Conservation (phyloP, 2,329 filamentous ascomycete species). For the Davidsoniella virescens region DNA sequence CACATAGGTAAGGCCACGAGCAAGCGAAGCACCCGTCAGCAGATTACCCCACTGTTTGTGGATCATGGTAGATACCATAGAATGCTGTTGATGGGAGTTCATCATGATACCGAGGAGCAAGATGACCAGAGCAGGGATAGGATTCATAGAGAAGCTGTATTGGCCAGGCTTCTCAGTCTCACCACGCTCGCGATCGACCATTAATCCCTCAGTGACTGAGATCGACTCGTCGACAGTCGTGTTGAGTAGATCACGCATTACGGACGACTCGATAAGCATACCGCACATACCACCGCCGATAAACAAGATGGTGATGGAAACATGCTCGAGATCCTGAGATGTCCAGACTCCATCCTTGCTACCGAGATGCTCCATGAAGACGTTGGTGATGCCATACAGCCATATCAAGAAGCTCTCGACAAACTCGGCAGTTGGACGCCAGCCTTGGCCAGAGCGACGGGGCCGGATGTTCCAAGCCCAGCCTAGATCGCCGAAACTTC, state of each 20-base stretch:
- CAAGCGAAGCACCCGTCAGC: conserved; percentile 63
- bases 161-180: conserved; percentile 38
- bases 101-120: conserved; percentile 85
- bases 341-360: conserved; percentile 56
- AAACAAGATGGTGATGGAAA: conserved; percentile 86
- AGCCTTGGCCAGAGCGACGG: conserved; percentile 34
- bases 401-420: conserved; percentile 82
- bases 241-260: conserved; percentile 52
- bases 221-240: conserved; percentile 26
- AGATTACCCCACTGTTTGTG: conserved; percentile 89
- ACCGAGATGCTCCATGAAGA: conserved; percentile 80
- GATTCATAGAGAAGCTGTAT: conserved; percentile 68
- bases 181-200: conserved; percentile 13
- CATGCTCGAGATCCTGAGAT: conserved; percentile 71
- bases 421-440: conserved; percentile 72
- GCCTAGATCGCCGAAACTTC: conserved; percentile 75
- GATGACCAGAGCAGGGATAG: conserved; percentile 74
- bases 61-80: conserved; percentile 77
- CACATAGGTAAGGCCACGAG: conserved; percentile 65
- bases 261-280: conserved; percentile 67
- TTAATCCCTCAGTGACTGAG: conserved; percentile 29
- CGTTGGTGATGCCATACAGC: conserved; percentile 73
- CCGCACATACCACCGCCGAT: conserved; percentile 79
- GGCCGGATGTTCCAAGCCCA: conserved; percentile 93
- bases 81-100: conserved; percentile 74